Conservation (phyloP, 164 flowering plant species). For the Chimonanthus praecox region DNA sequence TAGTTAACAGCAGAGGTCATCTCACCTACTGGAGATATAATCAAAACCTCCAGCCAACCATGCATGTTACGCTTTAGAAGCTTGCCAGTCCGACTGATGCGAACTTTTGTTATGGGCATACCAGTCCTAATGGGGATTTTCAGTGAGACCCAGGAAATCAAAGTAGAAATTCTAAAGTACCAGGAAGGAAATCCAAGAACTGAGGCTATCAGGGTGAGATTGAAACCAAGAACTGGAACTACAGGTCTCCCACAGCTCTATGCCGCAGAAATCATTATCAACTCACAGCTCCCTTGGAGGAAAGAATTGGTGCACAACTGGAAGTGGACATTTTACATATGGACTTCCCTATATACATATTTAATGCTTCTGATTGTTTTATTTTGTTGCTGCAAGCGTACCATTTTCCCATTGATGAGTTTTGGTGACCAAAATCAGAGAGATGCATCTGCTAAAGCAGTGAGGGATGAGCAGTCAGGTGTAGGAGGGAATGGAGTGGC, state of each 20-base stretch:
- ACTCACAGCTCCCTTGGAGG: conserved; percentile 61
- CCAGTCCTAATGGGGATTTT: conserved; percentile 67
- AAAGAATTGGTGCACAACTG: conserved; percentile 51
- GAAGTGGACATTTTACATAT: conserved; percentile 78
- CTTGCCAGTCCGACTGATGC: conserved; percentile 46
- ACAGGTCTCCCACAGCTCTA: conserved; percentile 53
- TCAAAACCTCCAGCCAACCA: conserved; percentile 63
- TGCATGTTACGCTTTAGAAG: conserved; percentile 68
- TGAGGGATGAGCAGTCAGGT: background rate
- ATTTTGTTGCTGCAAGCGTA: conserved; percentile 31
- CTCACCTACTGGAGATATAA: conserved; percentile 38
- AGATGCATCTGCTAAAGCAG: conserved; percentile 1
- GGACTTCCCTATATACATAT: conserved; percentile 53
- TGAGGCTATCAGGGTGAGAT: conserved; percentile 32
- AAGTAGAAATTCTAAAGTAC: conserved; percentile 34
- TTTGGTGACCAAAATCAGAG: background rate
- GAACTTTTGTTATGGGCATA: conserved; percentile 42
- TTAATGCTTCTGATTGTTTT: conserved; percentile 35
- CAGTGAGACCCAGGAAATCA: conserved; percentile 49
- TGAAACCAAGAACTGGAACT: conserved; percentile 66
- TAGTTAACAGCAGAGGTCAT: conserved; percentile 64
- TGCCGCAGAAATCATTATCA: conserved; percentile 48
- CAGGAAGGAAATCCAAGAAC: conserved; percentile 50
- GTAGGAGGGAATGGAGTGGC: conserved; percentile 14
- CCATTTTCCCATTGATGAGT: conserved; percentile 29